Evolutionary conservation across 805 yeast genomes (phyloP).

Genomic region (Wickerhamiella domercqiae): DNA sequence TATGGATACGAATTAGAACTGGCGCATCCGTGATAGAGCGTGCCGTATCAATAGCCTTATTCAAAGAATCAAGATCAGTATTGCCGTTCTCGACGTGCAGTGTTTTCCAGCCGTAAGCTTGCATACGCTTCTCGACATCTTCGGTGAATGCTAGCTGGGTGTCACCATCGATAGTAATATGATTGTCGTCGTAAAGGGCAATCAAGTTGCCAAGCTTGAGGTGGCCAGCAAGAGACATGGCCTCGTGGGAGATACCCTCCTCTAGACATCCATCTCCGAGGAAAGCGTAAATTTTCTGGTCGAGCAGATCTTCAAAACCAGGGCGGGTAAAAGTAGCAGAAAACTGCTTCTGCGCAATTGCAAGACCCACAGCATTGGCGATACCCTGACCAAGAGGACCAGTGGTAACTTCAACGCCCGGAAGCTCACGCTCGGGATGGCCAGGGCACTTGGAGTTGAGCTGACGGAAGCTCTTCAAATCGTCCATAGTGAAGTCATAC

Average conservation of each 20-base stretch:
- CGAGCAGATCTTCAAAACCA: conserved; percentile 21
- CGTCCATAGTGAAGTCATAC: conserved; percentile 64
- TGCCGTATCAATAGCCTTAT: conserved; percentile 66
- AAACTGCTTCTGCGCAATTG: conserved; percentile 81
- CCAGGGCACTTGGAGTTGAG: conserved; percentile 88
- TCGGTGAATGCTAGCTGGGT: conserved; percentile 86
- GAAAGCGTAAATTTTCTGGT: conserved; percentile 48
- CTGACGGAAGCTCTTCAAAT: conserved; percentile 81
- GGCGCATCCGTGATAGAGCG: conserved; percentile 71
- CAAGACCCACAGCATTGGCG: conserved; percentile 89
- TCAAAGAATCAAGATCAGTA: conserved; percentile 55
- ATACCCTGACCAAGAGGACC: conserved; percentile 99
- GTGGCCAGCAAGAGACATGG: conserved; percentile 92
- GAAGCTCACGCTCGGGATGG: conserved; percentile 84
- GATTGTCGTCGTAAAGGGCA: conserved; percentile 92
- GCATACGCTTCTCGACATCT: conserved; percentile 70
- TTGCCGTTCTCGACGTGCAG: conserved; percentile 66
- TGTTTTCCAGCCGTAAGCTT: conserved; percentile 91
- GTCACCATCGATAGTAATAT: conserved; percentile 89
- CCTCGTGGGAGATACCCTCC: conserved; percentile 96
- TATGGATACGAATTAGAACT: conserved; percentile 70
- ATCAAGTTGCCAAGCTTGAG: conserved; percentile 83
- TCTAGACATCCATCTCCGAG: conserved; percentile 96
- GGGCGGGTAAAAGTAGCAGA: conserved; percentile 94
- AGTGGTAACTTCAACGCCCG: conserved; percentile 94